Conservation (phyloP, 2,329 filamentous ascomycete species). For the Pseudopithomyces maydicus region DNA sequence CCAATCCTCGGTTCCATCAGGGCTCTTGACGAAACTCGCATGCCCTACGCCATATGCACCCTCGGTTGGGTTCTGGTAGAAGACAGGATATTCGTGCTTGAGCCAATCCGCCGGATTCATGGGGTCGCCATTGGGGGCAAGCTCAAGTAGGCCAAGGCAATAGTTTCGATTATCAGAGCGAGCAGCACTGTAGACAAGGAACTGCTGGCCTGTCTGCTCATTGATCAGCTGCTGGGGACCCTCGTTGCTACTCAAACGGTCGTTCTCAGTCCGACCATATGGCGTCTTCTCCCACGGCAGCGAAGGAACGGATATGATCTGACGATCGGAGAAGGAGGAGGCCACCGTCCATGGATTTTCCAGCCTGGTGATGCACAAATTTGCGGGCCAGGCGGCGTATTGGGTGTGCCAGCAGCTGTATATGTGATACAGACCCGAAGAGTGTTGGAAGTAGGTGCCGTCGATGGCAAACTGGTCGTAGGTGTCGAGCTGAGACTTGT, state of each 20-base stretch:
- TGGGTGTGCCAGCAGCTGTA: slow-evolving; percentile 49
- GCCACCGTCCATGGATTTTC: slow-evolving; percentile 54
- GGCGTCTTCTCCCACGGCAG: slow-evolving; percentile 60
- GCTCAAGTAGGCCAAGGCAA: slow-evolving; percentile 57
- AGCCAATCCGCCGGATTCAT: slow-evolving; percentile 56
- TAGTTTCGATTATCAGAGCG: slow-evolving; percentile 60
- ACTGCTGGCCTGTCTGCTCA: slow-evolving; percentile 52
- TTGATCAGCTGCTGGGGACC: slow-evolving; percentile 57
- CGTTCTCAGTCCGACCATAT: slow-evolving; percentile 53
- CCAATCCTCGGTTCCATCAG: slow-evolving; percentile 55
- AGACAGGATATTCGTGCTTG: slow-evolving; percentile 53
- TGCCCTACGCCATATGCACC: slow-evolving; percentile 57
- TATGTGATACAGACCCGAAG: slow-evolving; percentile 43
- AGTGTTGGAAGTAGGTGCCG: slow-evolving; percentile 57
- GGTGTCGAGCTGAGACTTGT: slow-evolving; percentile 55
- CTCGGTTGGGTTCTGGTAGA: slow-evolving; percentile 55
- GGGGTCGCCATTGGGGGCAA: slow-evolving; percentile 50
- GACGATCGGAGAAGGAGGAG: slow-evolving; percentile 52
- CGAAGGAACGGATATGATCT: slow-evolving; percentile 53
- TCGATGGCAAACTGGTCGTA: slow-evolving; percentile 61
- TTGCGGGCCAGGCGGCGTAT: slow-evolving; percentile 57
- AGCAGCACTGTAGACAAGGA: slow-evolving; percentile 57
- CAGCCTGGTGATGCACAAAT: slow-evolving; percentile 59
- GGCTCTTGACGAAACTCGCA: slow-evolving; percentile 56
- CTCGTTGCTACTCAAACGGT: slow-evolving; percentile 56